Conservation (phyloP, 2,329 filamentous ascomycete species). For the Fusarium citri region DNA sequence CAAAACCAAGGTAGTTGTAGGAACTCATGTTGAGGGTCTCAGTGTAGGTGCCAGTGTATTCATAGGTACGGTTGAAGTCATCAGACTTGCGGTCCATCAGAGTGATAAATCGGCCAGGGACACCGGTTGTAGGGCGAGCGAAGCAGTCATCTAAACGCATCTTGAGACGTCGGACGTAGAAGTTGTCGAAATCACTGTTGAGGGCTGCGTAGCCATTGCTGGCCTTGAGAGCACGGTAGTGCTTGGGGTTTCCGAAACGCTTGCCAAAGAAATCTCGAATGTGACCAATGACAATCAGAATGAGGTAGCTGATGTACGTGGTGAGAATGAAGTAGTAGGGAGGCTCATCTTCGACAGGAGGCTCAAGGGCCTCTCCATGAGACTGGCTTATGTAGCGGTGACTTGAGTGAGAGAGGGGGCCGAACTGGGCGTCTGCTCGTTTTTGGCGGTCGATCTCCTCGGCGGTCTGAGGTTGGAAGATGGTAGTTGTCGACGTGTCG, state of each 20-base stretch:
- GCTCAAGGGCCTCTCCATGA: constrained; percentile 80
- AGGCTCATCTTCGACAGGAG: constrained; percentile 92
- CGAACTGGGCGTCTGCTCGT: constrained; percentile 89
- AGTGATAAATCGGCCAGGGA: constrained; percentile 93
- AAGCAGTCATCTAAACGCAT: constrained; percentile 97
- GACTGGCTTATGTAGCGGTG: constrained; percentile 93
- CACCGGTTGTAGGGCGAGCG: constrained; percentile 89
- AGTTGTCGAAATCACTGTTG: constrained; percentile 99
- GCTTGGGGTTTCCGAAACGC: constrained; percentile 84
- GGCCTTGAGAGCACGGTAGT: constrained; percentile 83
- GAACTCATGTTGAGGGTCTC: constrained; percentile 99
- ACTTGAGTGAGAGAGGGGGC: constrained; percentile 80
- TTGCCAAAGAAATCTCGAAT: constrained; percentile 98
- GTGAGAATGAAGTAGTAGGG: constrained; percentile 97
- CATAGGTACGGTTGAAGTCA: constrained; percentile 92
- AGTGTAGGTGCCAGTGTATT: constrained; percentile 88
- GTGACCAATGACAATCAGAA: constrained; percentile 95
- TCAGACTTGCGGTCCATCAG: constrained; percentile 90
- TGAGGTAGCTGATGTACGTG: constrained; percentile 97
- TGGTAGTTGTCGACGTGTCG: constrained; percentile 78
- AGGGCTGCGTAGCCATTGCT: constrained; percentile 92
- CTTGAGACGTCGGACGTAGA: constrained; percentile 94
- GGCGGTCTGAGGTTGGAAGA: constrained; percentile 90
- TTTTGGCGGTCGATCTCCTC: constrained; percentile 82
- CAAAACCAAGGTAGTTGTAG: constrained; percentile 99